A percentile compares a stretch with the other conserved stretches of the same genome.
Evolutionary conservation across 164 flowering plant species (phyloP).

Genomic region (Liquidambar formosana): DNA sequence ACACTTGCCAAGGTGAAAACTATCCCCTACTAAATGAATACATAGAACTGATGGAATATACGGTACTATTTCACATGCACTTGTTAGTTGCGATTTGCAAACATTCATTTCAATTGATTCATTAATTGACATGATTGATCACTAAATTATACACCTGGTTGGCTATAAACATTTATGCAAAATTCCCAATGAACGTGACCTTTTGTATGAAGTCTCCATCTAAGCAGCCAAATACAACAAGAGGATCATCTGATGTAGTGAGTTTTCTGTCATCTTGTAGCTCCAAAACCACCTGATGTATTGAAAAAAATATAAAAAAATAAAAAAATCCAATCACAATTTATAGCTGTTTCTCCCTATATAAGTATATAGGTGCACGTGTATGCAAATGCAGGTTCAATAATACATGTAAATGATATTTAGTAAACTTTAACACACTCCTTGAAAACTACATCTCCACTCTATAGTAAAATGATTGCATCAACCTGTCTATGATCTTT

Average conservation of each 20-base stretch:
- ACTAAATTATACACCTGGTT: background rate
- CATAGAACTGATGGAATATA: background rate
- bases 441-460: background rate
- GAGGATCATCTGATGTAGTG: conserved; percentile 89
- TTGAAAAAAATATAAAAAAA: conserved; percentile 10
- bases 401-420: background rate
- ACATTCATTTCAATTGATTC: background rate
- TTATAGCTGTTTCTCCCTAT: background rate
- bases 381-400: background rate
- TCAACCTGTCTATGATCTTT: background rate
- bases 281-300: conserved; percentile 80
- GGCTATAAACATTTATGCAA: background rate
- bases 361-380: background rate
- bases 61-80: background rate
- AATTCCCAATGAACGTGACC: conserved; percentile 35
- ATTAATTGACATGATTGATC: background rate
- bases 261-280: conserved; percentile 73
- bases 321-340: background rate
- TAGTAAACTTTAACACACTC: background rate
- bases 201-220: conserved; percentile 55
- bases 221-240: conserved; percentile 73
- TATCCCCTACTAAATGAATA: background rate
- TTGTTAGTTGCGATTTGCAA: no score
- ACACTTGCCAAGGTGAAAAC: background rate
- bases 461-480: background rate